Conservation (phyloP, 768 basidiomycete genomes). For the Pleurotus eryngii region DNA sequence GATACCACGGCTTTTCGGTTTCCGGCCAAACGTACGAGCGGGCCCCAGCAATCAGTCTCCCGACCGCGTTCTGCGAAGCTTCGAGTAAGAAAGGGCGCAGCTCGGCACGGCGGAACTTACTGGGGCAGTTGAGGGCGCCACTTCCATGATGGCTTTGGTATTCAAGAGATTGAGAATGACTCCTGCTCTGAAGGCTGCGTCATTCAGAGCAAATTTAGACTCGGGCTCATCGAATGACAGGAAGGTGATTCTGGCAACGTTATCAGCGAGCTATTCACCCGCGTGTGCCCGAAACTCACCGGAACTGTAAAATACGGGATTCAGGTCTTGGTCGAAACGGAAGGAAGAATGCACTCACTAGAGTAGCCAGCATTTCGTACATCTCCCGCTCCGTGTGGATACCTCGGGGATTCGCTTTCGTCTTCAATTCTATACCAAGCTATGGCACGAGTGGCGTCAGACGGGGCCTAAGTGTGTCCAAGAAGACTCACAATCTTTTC, state of each 20-base stretch:
- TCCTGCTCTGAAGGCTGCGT: slow-evolving; percentile 25
- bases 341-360: slow-evolving; percentile 22
- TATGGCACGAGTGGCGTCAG: slow-evolving; percentile 11
- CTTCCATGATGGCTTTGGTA: slow-evolving; percentile 26
- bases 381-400: slow-evolving; percentile 44
- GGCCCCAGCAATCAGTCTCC: not conserved
- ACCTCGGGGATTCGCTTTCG: slow-evolving; percentile 38
- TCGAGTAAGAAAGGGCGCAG: not conserved
- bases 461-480: not conserved
- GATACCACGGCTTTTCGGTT: slow-evolving; percentile 30
- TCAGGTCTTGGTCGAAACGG: not conserved
- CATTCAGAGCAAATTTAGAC: slow-evolving; percentile 27
- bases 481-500: slow-evolving; percentile 29
- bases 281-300: slow-evolving; percentile 3
- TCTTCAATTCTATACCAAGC: slow-evolving; percentile 46
- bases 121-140: slow-evolving; percentile 21
- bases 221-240: slow-evolving; percentile 30
- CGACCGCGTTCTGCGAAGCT: not conserved
- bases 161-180: slow-evolving; percentile 27
- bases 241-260: slow-evolving; percentile 18
- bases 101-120: no score
- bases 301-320: slow-evolving; percentile 8
- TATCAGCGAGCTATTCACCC: not conserved
- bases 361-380: slow-evolving; percentile 37
- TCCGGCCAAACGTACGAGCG: slow-evolving; percentile 21